A percentile compares a stretch with the other conserved stretches of the same genome.
Evolutionary conservation across 805 yeast species (phyloP).

Genomic region (Suhomyces prunicola): DNA sequence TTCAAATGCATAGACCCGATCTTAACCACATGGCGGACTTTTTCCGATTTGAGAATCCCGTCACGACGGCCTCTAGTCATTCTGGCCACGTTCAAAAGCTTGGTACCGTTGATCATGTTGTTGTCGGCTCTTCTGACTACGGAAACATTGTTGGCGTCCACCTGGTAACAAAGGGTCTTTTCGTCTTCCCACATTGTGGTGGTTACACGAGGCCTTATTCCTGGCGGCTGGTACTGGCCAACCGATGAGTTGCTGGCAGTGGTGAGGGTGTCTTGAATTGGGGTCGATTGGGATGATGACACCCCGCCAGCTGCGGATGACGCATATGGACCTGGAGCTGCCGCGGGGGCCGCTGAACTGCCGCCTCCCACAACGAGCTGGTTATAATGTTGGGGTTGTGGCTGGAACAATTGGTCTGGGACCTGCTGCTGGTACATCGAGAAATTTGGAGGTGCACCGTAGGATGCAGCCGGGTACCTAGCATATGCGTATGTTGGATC

Average conservation of each 20-base stretch:
- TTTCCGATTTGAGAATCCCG: constrained; percentile 76
- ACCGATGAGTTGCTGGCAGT: constrained; percentile 27
- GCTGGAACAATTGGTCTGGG: constrained; percentile 26
- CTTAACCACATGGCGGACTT: constrained; percentile 75
- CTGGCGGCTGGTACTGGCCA: constrained; percentile 47
- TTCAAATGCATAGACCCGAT: constrained; percentile 85
- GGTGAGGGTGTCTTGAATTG: constrained; percentile 19
- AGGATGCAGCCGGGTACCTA: constrained; percentile 30
- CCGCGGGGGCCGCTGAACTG: constrained; percentile 10
- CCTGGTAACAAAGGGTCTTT: constrained; percentile 79
- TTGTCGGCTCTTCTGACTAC: constrained; percentile 84
- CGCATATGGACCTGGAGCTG: constrained; percentile 5
- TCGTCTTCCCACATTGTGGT: constrained; percentile 93
- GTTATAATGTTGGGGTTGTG: constrained; percentile 24
- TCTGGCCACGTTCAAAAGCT: constrained; percentile 76
- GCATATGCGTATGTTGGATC: constrained; percentile 7
- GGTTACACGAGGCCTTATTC: constrained; percentile 61
- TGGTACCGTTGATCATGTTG: constrained; percentile 84
- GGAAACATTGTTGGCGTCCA: constrained; percentile 74
- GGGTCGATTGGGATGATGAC: constrained; percentile 7
- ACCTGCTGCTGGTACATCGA: constrained; percentile 20
- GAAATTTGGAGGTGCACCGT: constrained; percentile 18
- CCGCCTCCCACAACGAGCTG: constrained; percentile 13
- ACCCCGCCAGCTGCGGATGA: constrained; percentile 9
- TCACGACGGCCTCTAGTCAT: constrained; percentile 87